Percentiles rank a stretch among this genome's conserved stretches.
Conservation (phyloP, 805 yeast species). For the Metschnikowia corniflorae region DNA sequence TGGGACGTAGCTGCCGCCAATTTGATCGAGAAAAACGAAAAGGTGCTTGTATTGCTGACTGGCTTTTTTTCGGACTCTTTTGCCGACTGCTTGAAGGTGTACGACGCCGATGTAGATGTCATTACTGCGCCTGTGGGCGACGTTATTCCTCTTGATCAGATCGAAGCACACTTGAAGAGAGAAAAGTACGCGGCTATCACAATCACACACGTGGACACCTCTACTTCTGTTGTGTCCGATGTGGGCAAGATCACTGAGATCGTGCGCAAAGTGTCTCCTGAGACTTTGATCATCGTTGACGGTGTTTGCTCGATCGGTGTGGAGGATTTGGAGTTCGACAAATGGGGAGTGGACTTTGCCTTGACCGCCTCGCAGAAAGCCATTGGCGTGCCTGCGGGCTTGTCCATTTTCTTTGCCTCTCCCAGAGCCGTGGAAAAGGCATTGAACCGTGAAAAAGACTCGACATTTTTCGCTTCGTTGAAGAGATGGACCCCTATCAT, state of each 20-base stretch:
- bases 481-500: conserved; percentile 86
- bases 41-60: conserved; percentile 78
- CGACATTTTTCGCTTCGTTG: conserved; percentile 65
- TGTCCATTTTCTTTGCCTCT: conserved; percentile 72
- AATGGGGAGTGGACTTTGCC: conserved; percentile 86
- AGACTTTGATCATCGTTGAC: conserved; percentile 80
- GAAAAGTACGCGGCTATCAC: conserved; percentile 66
- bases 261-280: conserved; percentile 68
- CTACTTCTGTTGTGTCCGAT: conserved; percentile 86
- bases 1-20: conserved; percentile 90
- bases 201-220: conserved; percentile 93
- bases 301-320: conserved; percentile 95
- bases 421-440: conserved; percentile 69
- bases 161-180: conserved; percentile 52
- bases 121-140: conserved; percentile 73
- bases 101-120: conserved; percentile 74
- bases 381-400: conserved; percentile 90
- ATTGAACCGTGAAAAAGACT: conserved; percentile 43
- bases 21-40: conserved; percentile 57
- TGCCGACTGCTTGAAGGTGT: conserved; percentile 68
- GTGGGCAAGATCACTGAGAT: conserved; percentile 58
- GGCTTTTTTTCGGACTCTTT: conserved; percentile 87
- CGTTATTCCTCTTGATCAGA: conserved; percentile 51
- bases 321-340: conserved; percentile 79
- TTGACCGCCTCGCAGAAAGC: conserved; percentile 96